These are phyloP conservation scores for Termitomyces sp. DNA, from an alignment of 768 basidiomycete genomes.

Conservation along the genomic window DNA sequence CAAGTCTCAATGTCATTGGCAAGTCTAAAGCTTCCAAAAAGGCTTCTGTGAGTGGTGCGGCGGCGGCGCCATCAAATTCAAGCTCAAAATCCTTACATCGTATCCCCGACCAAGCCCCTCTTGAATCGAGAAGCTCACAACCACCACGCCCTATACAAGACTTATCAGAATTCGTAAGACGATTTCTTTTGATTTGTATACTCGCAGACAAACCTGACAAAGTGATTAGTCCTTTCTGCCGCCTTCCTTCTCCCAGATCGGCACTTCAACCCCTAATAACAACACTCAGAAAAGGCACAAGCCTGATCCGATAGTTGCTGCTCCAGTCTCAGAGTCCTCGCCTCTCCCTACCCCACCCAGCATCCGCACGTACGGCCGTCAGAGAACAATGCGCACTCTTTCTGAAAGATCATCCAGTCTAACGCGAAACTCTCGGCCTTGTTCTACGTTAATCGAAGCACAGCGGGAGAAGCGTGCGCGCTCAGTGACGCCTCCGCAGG, in stretches of 20 bases:
- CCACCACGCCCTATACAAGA: constrained; percentile 14
- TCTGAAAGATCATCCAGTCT: constrained; percentile 11
- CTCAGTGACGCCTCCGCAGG: constrained; percentile 11
- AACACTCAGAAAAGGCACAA: constrained; percentile 26
- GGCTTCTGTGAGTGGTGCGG: neutral
- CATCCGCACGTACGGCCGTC: constrained; percentile 15
- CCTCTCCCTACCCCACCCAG: constrained; percentile 20
- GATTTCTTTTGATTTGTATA: neutral
- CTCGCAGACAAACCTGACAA: neutral
- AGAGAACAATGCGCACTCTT: constrained; percentile 7
- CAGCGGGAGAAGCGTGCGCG: constrained; percentile 11
- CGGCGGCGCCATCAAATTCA: constrained; percentile 2
- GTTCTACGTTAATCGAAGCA: neutral
- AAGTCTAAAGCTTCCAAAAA: constrained; percentile 19
- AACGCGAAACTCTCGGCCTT: neutral
- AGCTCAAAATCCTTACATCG: neutral
- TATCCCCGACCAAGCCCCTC: constrained; percentile 1
- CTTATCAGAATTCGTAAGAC: constrained; percentile 22
- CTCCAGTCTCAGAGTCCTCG: constrained; percentile 20
- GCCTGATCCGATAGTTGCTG: constrained; percentile 33
- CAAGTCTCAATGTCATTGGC: constrained; percentile 14
- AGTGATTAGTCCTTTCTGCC: constrained; percentile 36
- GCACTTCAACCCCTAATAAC: constrained; percentile 46
- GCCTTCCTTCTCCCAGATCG: constrained; percentile 48
- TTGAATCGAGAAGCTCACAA: neutral